Percentiles rank a stretch among this genome's conserved stretches.
Evolutionary conservation across 345 rosid genomes (phyloP).

Genomic region (Bruguiera gymnorhiza): DNA sequence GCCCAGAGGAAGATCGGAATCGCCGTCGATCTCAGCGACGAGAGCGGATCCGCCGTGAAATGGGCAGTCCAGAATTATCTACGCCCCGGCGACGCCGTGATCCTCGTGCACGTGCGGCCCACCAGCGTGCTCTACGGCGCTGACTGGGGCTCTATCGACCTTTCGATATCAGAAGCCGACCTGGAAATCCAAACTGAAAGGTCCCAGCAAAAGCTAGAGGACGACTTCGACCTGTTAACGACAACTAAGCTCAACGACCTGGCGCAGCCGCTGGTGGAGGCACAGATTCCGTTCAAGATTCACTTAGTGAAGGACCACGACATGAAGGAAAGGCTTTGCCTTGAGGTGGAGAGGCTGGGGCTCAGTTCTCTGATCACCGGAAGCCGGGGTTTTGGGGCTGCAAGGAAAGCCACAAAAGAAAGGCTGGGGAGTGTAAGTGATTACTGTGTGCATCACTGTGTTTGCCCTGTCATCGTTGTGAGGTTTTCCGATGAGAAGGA

Average conservation of each 20-base stretch:
- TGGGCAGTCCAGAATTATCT: conserved; percentile 91
- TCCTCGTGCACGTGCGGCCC: conserved; percentile 72
- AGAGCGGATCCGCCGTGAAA: conserved; percentile 73
- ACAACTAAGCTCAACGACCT: conserved; percentile 57
- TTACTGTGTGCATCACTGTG: conserved; percentile 83
- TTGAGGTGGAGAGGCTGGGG: conserved; percentile 83
- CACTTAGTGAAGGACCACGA: conserved; percentile 86
- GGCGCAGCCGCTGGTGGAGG: conserved; percentile 66
- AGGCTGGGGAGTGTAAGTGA: conserved; percentile 83
- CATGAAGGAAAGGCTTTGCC: conserved; percentile 84
- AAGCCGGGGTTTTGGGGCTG: conserved; percentile 78
- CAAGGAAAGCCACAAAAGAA: conserved; percentile 42
- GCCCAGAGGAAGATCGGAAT: conserved; percentile 71
- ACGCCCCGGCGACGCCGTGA: conserved; percentile 74
- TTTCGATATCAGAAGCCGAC: conserved; percentile 21
- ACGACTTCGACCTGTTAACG: conserved; percentile 72
- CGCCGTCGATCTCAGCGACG: conserved; percentile 87
- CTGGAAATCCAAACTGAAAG: conserved; percentile 29
- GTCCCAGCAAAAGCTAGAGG: conserved; percentile 59
- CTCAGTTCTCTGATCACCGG: conserved; percentile 68
- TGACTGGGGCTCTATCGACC: conserved; percentile 78
- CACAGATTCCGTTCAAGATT: conserved; percentile 63
- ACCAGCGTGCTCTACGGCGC: conserved; percentile 82
- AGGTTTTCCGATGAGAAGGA: conserved; percentile 62
- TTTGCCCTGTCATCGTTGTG: conserved; percentile 80